Evolutionary conservation across 495 filamentous ascomycete genomes (phyloP).

Genomic region (Penicillium maclennaniae): DNA sequence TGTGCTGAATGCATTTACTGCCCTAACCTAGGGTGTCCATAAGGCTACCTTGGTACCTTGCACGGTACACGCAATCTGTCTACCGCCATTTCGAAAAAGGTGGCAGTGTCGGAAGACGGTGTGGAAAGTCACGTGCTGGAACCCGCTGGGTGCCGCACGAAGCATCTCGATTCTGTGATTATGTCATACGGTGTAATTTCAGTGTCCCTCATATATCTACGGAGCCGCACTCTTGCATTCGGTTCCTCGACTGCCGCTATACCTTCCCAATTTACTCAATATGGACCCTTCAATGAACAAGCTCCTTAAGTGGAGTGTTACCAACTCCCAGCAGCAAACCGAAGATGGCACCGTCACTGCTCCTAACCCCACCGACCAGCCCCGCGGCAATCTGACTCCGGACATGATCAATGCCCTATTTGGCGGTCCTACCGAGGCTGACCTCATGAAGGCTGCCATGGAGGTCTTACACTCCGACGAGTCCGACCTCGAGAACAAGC

Average conservation of each 20-base stretch:
- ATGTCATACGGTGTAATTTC: slow-evolving; percentile 7
- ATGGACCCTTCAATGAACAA: slow-evolving; percentile 62
- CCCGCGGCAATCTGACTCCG: slow-evolving; percentile 51
- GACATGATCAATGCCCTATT: slow-evolving; percentile 69
- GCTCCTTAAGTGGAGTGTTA: slow-evolving; percentile 91
- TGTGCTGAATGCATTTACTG: not conserved
- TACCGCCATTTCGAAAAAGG: slow-evolving; percentile 9
- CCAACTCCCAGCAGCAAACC: slow-evolving; percentile 58
- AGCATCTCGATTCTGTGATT: slow-evolving; percentile 17
- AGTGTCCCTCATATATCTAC: not conserved
- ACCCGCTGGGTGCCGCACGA: slow-evolving; percentile 18
- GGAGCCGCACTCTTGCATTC: not conserved
- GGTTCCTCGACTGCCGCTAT: not conserved
- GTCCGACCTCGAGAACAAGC: slow-evolving; percentile 66
- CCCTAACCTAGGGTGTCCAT: not conserved
- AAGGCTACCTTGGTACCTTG: too few relatives aligned
- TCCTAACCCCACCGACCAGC: slow-evolving; percentile 36
- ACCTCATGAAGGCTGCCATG: slow-evolving; percentile 84
- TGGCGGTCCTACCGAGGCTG: slow-evolving; percentile 78
- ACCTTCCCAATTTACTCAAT: slow-evolving; percentile 11
- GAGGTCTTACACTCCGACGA: slow-evolving; percentile 61
- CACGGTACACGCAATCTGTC: slow-evolving; percentile 4
- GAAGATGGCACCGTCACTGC: slow-evolving; percentile 32
- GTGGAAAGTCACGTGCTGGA: slow-evolving; percentile 20
- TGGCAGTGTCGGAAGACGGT: slow-evolving; percentile 9